These are phyloP conservation scores for Solanum bulbocastanum DNA, from an alignment of 257 asterid genomes.

Conservation along the genomic window DNA sequence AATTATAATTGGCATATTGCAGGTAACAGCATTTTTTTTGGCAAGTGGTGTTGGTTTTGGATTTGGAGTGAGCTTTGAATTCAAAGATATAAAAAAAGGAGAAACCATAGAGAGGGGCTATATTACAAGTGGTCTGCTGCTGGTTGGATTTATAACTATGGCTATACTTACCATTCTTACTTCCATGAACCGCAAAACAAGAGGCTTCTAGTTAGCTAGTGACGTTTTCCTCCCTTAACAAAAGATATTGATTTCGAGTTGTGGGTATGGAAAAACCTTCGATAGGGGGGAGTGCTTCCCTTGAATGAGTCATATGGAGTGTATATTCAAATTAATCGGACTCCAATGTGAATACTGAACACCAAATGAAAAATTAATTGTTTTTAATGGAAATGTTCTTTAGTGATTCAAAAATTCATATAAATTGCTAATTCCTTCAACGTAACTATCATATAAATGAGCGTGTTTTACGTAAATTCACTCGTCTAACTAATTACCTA, in stretches of 20 bases:
- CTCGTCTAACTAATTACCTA: neutral
- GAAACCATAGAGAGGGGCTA: neutral
- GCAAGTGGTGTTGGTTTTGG: neutral
- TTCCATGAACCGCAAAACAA: neutral
- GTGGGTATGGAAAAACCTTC: neutral
- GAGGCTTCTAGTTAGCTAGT: neutral
- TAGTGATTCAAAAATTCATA: neutral
- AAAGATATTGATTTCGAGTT: neutral
- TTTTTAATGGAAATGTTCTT: neutral
- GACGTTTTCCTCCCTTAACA: neutral
- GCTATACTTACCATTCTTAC: neutral
- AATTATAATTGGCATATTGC: neutral
- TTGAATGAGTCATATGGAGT: rapidly evolving
- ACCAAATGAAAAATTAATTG: too few species aligned
- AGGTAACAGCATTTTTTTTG: neutral
- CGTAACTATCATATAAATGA: neutral
- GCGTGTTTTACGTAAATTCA: neutral
- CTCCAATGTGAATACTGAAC: rapidly evolving
- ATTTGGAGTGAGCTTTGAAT: neutral
- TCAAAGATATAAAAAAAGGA: neutral
- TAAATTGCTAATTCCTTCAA: neutral
- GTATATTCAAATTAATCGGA: neutral
- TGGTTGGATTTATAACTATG: neutral
- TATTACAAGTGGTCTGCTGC: neutral
- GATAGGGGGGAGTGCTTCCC: too few species aligned